Percentiles rank a stretch among this genome's conserved stretches.
Evolutionary conservation across 768 basidiomycete species (phyloP).

Genomic region (Pisolithus microcarpus): DNA sequence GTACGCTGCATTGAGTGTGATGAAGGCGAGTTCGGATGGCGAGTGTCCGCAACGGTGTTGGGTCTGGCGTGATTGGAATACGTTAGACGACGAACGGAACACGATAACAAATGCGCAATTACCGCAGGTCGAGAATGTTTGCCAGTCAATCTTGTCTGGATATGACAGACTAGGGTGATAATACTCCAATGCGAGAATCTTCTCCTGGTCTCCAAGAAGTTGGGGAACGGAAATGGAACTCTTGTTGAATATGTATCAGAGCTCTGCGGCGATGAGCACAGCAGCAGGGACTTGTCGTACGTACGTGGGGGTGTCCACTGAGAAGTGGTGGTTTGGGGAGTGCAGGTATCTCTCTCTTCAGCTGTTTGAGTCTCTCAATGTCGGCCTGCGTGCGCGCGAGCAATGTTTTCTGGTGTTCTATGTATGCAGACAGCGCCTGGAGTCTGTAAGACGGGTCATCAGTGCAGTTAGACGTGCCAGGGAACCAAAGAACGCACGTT

Average conservation of each 20-base stretch:
- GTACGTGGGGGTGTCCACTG: constrained; percentile 30
- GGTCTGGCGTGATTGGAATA: constrained; percentile 34
- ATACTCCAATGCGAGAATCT: constrained; percentile 40
- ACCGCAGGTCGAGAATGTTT: constrained; percentile 52
- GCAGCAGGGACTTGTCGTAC: neutral
- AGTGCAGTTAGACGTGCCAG: neutral
- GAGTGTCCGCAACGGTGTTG: constrained; percentile 44
- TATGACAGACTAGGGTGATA: constrained; percentile 33
- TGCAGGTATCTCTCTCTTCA: constrained; percentile 34
- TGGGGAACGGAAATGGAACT: constrained; percentile 11
- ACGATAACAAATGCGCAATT: constrained; percentile 8
- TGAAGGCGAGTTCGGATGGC: constrained; percentile 32
- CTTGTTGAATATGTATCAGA: neutral
- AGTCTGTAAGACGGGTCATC: constrained; percentile 13
- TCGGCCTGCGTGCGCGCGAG: constrained; percentile 57
- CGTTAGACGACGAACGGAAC: neutral
- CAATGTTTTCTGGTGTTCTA: constrained; percentile 52
- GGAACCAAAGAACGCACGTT: constrained; percentile 20
- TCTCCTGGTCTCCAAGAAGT: constrained; percentile 28
- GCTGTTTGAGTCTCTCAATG: constrained; percentile 46
- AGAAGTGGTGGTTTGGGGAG: constrained; percentile 30
- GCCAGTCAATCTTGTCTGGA: constrained; percentile 56
- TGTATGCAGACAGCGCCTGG: constrained; percentile 61
- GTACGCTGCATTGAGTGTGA: constrained; percentile 32
- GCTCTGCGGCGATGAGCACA: neutral